These are phyloP conservation scores for Boletus pseudo-olivaceus DNA, from an alignment of 768 basidiomycete species.

Conservation along the genomic window DNA sequence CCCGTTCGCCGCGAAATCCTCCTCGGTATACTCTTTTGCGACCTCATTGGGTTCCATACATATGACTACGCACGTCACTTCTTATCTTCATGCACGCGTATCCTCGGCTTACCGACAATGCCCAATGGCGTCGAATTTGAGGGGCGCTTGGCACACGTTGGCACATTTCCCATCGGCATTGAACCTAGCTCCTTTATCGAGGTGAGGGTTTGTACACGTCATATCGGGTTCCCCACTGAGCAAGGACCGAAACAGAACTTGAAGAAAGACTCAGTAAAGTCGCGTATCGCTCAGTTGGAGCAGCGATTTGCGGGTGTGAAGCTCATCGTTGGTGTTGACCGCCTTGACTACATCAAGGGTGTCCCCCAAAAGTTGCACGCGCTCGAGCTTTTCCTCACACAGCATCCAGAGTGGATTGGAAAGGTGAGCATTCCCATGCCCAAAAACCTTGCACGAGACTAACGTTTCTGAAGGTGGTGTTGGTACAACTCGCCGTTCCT, in stretches of 20 bases:
- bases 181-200: slow-evolving; percentile 91
- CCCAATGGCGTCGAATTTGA: slow-evolving; percentile 97
- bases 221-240: slow-evolving; percentile 1
- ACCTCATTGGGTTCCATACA: slow-evolving; percentile 98
- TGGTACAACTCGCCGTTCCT: slow-evolving; percentile 96
- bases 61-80: slow-evolving; percentile 99
- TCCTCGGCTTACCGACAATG: slow-evolving; percentile 92
- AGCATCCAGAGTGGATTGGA: slow-evolving; percentile 99
- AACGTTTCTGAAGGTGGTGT: slow-evolving; percentile 62
- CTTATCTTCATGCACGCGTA: slow-evolving; percentile 96
- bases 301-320: slow-evolving; percentile 92
- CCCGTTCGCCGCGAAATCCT: slow-evolving; percentile 97
- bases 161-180: slow-evolving; percentile 99
- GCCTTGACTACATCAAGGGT: slow-evolving; percentile 99
- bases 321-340: slow-evolving; percentile 97
- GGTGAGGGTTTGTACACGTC: slow-evolving; percentile 35
- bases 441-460: not conserved
- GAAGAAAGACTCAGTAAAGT: slow-evolving; percentile 72
- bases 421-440: slow-evolving; percentile 51
- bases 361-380: slow-evolving; percentile 98
- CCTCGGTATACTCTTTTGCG: slow-evolving; percentile 93
- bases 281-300: slow-evolving; percentile 77
- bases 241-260: slow-evolving; percentile 54
- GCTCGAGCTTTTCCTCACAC: slow-evolving; percentile 91
- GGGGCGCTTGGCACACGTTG: slow-evolving; percentile 92